Conservation (phyloP, 352 stramenopile genomes). For the Pythium brachiatum region DNA sequence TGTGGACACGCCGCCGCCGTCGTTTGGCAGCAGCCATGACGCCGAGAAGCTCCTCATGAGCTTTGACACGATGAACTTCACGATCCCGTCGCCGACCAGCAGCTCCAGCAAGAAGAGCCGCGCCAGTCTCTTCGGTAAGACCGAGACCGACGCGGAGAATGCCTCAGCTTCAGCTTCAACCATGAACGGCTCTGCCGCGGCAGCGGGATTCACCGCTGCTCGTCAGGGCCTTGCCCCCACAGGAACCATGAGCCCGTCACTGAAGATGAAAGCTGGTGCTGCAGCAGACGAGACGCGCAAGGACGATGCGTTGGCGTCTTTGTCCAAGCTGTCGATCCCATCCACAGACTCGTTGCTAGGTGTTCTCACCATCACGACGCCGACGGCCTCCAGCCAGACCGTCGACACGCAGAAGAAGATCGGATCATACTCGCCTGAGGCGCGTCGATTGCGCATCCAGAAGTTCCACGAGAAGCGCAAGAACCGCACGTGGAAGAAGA, state of each 20-base stretch:
- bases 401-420: constrained; percentile 66
- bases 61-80: constrained; percentile 87
- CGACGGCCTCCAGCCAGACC: constrained; percentile 11
- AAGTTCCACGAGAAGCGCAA: constrained; percentile 97
- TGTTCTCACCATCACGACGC: constrained; percentile 39
- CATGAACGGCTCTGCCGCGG: neutral
- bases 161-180: neutral
- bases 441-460: constrained; percentile 91
- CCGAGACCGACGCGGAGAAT: constrained; percentile 18
- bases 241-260: constrained; percentile 30
- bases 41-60: constrained; percentile 85
- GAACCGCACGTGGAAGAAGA: constrained; percentile 97
- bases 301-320: constrained; percentile 30
- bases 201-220: neutral
- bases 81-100: constrained; percentile 73
- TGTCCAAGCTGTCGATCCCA: constrained; percentile 31
- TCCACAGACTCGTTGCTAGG: constrained; percentile 40
- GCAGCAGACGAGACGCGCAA: constrained; percentile 37
- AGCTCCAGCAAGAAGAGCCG: constrained; percentile 52
- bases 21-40: constrained; percentile 30
- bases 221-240: constrained; percentile 15
- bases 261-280: constrained; percentile 33
- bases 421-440: constrained; percentile 93
- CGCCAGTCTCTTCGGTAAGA: constrained; percentile 38
- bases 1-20: constrained; percentile 34